Conservation (phyloP, 495 filamentous ascomycete genomes). For the Letharia lupina region DNA sequence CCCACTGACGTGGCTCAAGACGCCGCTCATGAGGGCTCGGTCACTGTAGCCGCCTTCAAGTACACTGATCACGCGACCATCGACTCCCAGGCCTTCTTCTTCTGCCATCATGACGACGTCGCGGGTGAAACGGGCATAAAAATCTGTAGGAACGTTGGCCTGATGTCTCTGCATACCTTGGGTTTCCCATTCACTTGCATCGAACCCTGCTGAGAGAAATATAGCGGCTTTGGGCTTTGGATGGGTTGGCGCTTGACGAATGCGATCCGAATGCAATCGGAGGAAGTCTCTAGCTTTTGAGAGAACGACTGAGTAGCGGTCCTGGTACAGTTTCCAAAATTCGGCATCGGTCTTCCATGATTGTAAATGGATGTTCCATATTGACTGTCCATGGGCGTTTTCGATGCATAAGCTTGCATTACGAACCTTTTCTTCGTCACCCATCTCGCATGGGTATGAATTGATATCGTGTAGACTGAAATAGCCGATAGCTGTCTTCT, state of each 20-base stretch:
- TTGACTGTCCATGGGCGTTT: conserved; percentile 79
- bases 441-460: conserved; percentile 87
- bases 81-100: conserved; percentile 66
- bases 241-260: conserved; percentile 44
- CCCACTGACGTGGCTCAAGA: conserved; percentile 80
- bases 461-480: conserved; percentile 97
- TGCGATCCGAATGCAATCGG: conserved; percentile 53
- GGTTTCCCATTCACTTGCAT: conserved; percentile 92
- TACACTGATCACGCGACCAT: conserved; percentile 83
- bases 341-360: conserved; percentile 71
- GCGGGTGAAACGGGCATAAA: conserved; percentile 82
- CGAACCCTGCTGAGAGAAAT: conserved; percentile 91
- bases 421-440: conserved; percentile 80
- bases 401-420: conserved; percentile 90
- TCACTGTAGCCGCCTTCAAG: conserved; percentile 95
- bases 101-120: conserved; percentile 76
- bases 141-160: conserved; percentile 91
- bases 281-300: conserved; percentile 74
- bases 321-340: conserved; percentile 82
- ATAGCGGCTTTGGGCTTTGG: conserved; percentile 68
- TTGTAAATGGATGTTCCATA: conserved; percentile 95
- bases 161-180: conserved; percentile 87
- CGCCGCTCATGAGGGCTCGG: conserved; percentile 75
- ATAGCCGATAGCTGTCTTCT: conserved; percentile 84
- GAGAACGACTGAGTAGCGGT: conserved; percentile 63